These are phyloP conservation scores for Mucor mucedo DNA, from an alignment of 371 early-diverging fungal species.

Conservation along the genomic window DNA sequence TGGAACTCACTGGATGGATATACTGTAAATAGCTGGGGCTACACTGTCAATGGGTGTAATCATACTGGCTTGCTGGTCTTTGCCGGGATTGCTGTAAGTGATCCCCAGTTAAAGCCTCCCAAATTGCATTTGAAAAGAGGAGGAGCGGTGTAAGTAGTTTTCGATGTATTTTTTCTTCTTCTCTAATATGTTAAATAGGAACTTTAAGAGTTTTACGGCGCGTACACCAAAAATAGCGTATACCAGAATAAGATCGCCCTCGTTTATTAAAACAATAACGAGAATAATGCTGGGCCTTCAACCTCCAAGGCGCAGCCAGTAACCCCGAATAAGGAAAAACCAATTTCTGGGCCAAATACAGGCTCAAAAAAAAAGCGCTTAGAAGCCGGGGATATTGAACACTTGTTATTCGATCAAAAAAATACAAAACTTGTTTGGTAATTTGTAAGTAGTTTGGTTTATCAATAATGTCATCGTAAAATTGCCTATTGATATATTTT, in stretches of 20 bases:
- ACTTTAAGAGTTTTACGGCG: conserved; percentile 16
- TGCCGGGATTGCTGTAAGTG: too few species aligned
- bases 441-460: conserved; percentile 20
- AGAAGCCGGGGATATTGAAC: conserved; percentile 14
- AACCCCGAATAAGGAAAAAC: too few species aligned
- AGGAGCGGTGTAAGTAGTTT: conserved; percentile 20
- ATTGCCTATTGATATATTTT: conserved; percentile 20
- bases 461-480: conserved; percentile 20
- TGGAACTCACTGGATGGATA: too few species aligned
- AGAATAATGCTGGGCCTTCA: too few species aligned
- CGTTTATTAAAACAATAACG: too few species aligned
- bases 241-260: conserved; percentile 20
- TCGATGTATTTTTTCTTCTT: conserved; percentile 17
- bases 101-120: background rate
- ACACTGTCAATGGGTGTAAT: too few species aligned
- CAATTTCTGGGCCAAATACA: too few species aligned
- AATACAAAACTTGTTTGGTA: conserved; percentile 16
- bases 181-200: conserved; percentile 23
- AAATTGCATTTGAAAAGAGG: conserved; percentile 21
- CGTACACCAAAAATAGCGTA: conserved; percentile 16
- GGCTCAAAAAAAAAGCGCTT: too few species aligned
- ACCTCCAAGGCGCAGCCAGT: too few species aligned
- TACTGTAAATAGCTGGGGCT: too few species aligned
- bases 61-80: too few species aligned
- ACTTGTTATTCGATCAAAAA: conserved; percentile 18